Percentiles rank a stretch among this genome's conserved stretches.
Conservation (phyloP, 495 filamentous ascomycete species). For the Gamarada debralockiae region DNA sequence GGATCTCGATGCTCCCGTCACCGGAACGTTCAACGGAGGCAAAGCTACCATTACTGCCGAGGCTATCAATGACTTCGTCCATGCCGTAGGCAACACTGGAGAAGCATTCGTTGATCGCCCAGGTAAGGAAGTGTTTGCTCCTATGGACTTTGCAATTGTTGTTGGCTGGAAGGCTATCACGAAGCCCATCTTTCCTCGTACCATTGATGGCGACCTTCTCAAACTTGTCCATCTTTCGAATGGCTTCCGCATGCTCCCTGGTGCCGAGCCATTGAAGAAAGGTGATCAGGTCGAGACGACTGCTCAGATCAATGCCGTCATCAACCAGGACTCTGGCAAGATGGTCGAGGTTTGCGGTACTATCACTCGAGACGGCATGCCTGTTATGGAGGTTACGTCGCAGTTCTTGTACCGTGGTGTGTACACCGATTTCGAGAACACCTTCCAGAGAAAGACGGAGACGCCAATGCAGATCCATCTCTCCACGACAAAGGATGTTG, state of each 20-base stretch:
- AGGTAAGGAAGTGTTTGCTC: conserved; percentile 89
- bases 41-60: conserved; percentile 79
- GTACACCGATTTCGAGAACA: conserved; percentile 94
- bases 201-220: conserved; percentile 90
- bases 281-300: conserved; percentile 90
- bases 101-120: conserved; percentile 98
- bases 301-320: conserved; percentile 93
- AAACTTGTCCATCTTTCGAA: conserved; percentile 96
- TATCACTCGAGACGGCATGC: conserved; percentile 75
- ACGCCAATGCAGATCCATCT: conserved; percentile 94
- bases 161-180: conserved; percentile 99
- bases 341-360: conserved; percentile 99
- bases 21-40: conserved; percentile 85
- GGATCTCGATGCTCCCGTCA: conserved; percentile 79
- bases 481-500: conserved; percentile 80
- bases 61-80: conserved; percentile 95
- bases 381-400: conserved; percentile 98
- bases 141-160: conserved; percentile 99
- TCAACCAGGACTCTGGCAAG: conserved; percentile 98
- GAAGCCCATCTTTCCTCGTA: conserved; percentile 94
- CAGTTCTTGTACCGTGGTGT: conserved; percentile 94
- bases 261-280: conserved; percentile 89
- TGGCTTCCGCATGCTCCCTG: conserved; percentile 95
- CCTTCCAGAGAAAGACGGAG: conserved; percentile 95
- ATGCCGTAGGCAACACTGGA: conserved; percentile 95